phyloP scores from a whole-genome alignment of 106 monocot species.

The Acanthochlamys bracteata region DNA sequence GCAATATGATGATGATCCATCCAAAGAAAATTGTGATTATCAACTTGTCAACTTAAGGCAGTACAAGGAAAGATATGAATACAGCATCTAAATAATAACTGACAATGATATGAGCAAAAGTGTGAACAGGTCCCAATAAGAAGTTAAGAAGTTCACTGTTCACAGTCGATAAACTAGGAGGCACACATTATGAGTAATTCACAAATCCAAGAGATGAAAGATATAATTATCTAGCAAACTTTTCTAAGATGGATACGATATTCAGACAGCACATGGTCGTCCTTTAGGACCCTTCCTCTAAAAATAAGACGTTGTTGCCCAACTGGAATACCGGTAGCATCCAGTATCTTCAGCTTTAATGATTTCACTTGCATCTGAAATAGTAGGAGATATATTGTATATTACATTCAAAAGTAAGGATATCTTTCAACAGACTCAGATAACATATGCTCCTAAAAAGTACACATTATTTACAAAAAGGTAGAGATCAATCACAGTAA shows the following conservation, averaged over 20 bases:
- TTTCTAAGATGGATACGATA: conserved; percentile 68
- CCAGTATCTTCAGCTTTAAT: conserved; percentile 67
- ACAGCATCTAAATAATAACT: too few species aligned
- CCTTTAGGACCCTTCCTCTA: conserved; percentile 84
- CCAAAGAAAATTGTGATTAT: too few species aligned
- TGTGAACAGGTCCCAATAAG: too few species aligned
- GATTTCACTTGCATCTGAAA: conserved; percentile 43
- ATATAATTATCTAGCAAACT: neutral
- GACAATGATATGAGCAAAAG: too few species aligned
- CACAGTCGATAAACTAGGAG: too few species aligned
- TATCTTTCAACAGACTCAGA: neutral
- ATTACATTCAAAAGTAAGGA: neutral
- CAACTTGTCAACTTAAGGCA: too few species aligned
- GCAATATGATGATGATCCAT: too few species aligned
- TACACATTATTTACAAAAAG: too few species aligned
- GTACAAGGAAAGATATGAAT: too few species aligned
- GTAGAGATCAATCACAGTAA: too few species aligned
- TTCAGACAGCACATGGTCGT: conserved; percentile 71
- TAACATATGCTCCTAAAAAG: too few species aligned
- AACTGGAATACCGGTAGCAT: conserved; percentile 48
- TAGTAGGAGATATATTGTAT: neutral
- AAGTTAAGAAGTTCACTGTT: too few species aligned
- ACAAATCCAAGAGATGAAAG: neutral
- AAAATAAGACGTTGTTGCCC: conserved; percentile 84
- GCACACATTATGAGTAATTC: neutral